Evolutionary conservation across 192 early-diverging fungal genomes (phyloP).

Genomic region (Phycomyces blakesleeanus): DNA sequence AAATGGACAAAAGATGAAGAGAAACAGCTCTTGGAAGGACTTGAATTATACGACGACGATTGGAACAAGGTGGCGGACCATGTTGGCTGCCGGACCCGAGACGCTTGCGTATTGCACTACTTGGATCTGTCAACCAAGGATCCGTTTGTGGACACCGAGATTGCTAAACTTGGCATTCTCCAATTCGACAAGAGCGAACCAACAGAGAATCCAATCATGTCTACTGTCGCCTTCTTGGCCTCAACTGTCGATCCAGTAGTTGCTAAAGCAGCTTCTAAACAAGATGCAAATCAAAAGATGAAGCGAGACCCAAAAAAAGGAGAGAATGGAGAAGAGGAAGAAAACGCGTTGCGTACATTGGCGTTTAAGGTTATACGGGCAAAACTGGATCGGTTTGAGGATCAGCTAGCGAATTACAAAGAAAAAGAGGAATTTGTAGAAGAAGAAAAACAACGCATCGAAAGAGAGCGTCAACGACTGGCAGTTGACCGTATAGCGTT

Average conservation of each 20-base stretch:
- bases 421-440: constrained; percentile 86
- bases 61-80: constrained; percentile 92
- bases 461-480: constrained; percentile 58
- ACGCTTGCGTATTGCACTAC: constrained; percentile 91
- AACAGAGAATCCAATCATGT: constrained; percentile 40
- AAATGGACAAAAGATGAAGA: constrained; percentile 90
- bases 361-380: constrained; percentile 74
- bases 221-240: constrained; percentile 86
- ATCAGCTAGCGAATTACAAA: constrained; percentile 87
- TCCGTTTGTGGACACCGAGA: constrained; percentile 54
- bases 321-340: constrained; percentile 72
- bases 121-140: constrained; percentile 86
- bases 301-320: constrained; percentile 7
- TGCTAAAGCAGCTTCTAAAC: constrained; percentile 77
- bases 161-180: constrained; percentile 55
- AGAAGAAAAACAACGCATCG: constrained; percentile 78
- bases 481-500: constrained; percentile 53
- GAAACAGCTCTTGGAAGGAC: constrained; percentile 80
- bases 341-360: constrained; percentile 68
- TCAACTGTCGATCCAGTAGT: constrained; percentile 83
- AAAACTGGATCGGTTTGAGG: constrained; percentile 79
- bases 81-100: constrained; percentile 85
- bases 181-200: constrained; percentile 64
- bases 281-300: not conserved
- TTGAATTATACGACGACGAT: constrained; percentile 91